These are phyloP conservation scores for Nannizzia gypsea DNA, from an alignment of 2,329 filamentous ascomycete genomes.

Conservation along the genomic window DNA sequence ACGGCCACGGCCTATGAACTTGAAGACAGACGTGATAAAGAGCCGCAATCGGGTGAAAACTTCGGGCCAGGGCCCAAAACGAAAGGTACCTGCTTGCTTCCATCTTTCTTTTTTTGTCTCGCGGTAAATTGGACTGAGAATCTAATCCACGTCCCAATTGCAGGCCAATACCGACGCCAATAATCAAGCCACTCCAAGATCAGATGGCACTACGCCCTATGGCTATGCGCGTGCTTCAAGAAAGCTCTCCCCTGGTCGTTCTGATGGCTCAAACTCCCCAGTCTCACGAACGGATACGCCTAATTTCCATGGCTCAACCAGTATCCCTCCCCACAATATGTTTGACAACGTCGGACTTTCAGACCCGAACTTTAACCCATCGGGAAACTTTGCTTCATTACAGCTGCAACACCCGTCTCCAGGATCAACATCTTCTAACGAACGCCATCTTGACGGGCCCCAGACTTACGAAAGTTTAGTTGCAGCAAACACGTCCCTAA, in stretches of 20 bases:
- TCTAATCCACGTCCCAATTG: constrained; percentile 9
- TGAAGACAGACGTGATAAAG: constrained; percentile 99
- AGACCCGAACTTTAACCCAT: constrained; percentile 53
- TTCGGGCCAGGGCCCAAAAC: constrained; percentile 62
- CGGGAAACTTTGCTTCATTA: constrained; percentile 39
- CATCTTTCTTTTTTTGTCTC: constrained; percentile 11
- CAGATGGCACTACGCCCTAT: constrained; percentile 47
- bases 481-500: constrained; percentile 72
- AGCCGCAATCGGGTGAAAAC: constrained; percentile 97
- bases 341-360: constrained; percentile 63
- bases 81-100: constrained; percentile 55
- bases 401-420: constrained; percentile 49
- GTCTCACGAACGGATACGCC: constrained; percentile 71
- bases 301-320: constrained; percentile 54
- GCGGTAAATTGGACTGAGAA: constrained; percentile 1
- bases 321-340: constrained; percentile 61
- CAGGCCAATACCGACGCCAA: constrained; percentile 43
- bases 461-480: constrained; percentile 71
- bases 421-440: constrained; percentile 46
- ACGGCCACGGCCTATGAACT: constrained; percentile 79
- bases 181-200: constrained; percentile 46
- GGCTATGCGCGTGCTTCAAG: constrained; percentile 55
- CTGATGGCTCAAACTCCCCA: constrained; percentile 65
- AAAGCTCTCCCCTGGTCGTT: constrained; percentile 59
- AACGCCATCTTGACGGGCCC: constrained; percentile 55